phyloP scores from a whole-genome alignment of 2,329 filamentous ascomycete species.

The Ceratocystis alfenasii region DNA sequence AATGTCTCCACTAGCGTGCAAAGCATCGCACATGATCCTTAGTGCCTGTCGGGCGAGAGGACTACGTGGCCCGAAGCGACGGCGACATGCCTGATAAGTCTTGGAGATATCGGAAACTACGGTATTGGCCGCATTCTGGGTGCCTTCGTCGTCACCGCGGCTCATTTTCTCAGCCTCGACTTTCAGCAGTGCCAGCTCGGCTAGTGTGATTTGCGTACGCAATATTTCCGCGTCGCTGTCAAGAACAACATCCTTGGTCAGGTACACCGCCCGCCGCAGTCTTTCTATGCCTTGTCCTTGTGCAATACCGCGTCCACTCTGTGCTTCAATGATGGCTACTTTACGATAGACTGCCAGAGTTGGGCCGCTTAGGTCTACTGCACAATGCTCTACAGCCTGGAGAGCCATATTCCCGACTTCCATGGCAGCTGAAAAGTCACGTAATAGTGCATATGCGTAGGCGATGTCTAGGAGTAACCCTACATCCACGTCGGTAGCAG shows the following conservation, averaged over 20 bases:
- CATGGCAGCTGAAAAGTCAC: neutral
- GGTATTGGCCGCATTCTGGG: neutral
- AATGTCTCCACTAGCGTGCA: neutral
- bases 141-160: neutral
- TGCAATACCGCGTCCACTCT: neutral
- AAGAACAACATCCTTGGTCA: neutral
- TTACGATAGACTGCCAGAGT: neutral
- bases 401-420: slow-evolving; percentile 7
- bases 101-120: neutral
- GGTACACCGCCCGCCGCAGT: neutral
- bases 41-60: neutral
- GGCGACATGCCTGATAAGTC: neutral
- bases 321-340: neutral
- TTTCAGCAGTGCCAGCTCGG: neutral
- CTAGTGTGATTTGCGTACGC: slow-evolving; percentile 3
- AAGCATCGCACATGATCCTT: neutral
- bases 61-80: slow-evolving; percentile 11
- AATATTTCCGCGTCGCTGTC: slow-evolving; percentile 2
- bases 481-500: neutral
- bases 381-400: neutral
- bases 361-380: neutral
- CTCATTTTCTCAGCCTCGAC: neutral
- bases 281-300: neutral
- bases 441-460: slow-evolving; percentile 6
- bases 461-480: neutral